These are phyloP conservation scores for Cladobotryum protrusum DNA, from an alignment of 2,329 filamentous ascomycete genomes.

Conservation along the genomic window DNA sequence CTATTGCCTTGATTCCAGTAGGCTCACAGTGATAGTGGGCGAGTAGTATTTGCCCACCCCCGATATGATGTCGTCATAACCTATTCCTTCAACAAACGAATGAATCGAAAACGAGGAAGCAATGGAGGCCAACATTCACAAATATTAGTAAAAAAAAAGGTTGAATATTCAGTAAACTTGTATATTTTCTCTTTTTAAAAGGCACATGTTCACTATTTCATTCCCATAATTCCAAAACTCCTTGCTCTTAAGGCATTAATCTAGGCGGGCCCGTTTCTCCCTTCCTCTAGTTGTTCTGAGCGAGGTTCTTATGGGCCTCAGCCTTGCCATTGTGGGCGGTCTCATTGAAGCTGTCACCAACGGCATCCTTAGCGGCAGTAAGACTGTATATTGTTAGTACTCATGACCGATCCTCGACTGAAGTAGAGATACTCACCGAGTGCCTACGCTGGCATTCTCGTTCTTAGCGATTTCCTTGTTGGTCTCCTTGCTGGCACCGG, in stretches of 20 bases:
- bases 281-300: constrained; percentile 19
- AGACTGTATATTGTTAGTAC: constrained; percentile 31
- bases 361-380: constrained; percentile 42
- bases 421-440: constrained; percentile 39
- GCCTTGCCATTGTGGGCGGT: constrained; percentile 35
- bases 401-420: background rate
- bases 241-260: background rate
- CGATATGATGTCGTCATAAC: no score
- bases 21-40: no score
- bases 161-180: no score
- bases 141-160: no score
- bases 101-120: no score
- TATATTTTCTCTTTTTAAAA: no score
- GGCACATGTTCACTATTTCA: no score
- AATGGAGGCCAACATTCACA: no score
- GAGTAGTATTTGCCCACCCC: no score
- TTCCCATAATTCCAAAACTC: background rate
- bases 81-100: no score
- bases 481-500: constrained; percentile 58
- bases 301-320: constrained; percentile 34
- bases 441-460: constrained; percentile 43
- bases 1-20: no score
- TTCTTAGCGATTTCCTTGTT: constrained; percentile 67
- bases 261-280: background rate
- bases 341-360: constrained; percentile 44